Base-by-base conservation (phyloP, 371 early-diverging fungal species). In the Actinomortierella ambigua region DNA sequence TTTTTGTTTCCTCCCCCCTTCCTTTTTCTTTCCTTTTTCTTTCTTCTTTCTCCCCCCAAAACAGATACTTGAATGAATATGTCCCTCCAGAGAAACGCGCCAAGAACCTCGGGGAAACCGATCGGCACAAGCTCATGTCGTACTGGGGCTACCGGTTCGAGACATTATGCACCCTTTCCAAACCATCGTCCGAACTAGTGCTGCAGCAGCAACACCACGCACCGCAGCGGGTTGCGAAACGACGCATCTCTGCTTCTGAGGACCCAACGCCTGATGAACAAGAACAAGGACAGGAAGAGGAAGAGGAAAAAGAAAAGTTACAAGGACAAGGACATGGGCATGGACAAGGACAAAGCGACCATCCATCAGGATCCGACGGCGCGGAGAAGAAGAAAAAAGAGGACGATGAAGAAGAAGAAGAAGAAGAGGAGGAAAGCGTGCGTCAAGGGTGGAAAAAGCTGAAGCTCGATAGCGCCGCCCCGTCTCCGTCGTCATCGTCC, bases 71-170 rank as follows among this genome's bases (percentile, higher is more conserved):
- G 0, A 92, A 93, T 63, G 94, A 95, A 54, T 83, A 86, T 40
- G 77, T 85, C 17, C 81, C 89, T 1, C 65, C 71, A 9, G 81
- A 86, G n/a, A 81, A 80, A 28, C 69, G 77, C 6, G 59, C 56
- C 5, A 53, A 67, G 9, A 77, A 82, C 13, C 57, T 24, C 3
- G 81, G 81, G n/a, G 51, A 57, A 8, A 69, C 81, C 2, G 88
- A 86, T 11, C 57, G 83, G 18, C 88, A 91, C 53, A 83, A 83
- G 40, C 65, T 86, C 24, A 86, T 93, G 88, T 83, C 83, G 50
- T 92, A 88, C 57, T 88, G 90, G 85, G 93, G 94, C 0, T 92
- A 93, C 70, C 79, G 80, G 49, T 92, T 93, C 62, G 94, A 92
- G 63, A 78, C 84, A 0, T 68, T 92, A 9, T 85, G 84, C 49